Evolutionary conservation across 169 alveolate species (phyloP), one percentile per base, ranked within the genome.

Genomic region (Eimeria praecox): DNA sequence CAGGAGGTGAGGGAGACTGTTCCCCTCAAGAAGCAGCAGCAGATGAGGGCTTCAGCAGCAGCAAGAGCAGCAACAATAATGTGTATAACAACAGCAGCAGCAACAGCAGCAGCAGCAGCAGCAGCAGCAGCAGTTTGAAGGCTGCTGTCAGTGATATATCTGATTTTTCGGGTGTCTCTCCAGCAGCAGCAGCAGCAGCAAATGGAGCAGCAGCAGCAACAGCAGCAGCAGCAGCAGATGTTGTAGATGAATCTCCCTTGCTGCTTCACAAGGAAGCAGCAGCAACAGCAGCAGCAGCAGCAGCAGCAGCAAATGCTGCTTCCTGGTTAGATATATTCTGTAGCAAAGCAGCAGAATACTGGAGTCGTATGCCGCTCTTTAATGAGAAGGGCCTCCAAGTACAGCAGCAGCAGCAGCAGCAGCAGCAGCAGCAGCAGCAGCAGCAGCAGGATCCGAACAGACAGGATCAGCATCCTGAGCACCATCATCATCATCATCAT

Each of bases 371-470:
- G 90, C 90, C 90, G 1, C 14, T 49, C 40, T 49, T 27, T 46
- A 5, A n/a, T 40, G 71, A 80, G 73, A 44, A 80, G 27, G 35
- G 3, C 14, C 66, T 27, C 66, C 66, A 8, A 2, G 18, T 3
- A 9, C 62, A 75, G 62, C 56, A 30, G 54, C 35, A 40, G 56
- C 87, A 75, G 83, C 83, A 73, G 2, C 87, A 49, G 64, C 64
- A 82, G 64, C 73, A 82, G 44, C 90, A 82, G 90, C 35, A 49
- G 46, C 71, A 77, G 40, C 62, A 77, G 0, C 87, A 77, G 87
- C 87, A 35, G 20, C 87, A 77, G 62, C 87, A 77, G 87, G 9
- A 73, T 5, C 83, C 12, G 49, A 8, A 66, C 30, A 5, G 16
- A 22, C 77, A 5, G 20, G 30, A 66, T 8, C 77, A 66, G 38